Evolutionary conservation across 2,329 filamentous ascomycete species (phyloP).

Genomic region (Aspergillus udagawae): DNA sequence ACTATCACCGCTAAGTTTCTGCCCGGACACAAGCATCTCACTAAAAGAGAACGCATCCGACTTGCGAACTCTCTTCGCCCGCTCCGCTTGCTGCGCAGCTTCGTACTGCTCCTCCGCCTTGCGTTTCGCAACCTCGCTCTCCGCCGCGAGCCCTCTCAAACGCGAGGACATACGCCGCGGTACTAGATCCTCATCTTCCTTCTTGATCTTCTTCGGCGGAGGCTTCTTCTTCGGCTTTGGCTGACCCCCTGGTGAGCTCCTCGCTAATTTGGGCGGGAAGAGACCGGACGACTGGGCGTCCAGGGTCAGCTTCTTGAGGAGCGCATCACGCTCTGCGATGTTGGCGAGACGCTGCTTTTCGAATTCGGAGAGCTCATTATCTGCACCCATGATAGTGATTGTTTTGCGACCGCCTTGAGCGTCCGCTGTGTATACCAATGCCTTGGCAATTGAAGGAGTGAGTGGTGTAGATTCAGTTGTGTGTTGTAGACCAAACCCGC

Average conservation of each 20-base stretch:
- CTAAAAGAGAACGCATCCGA: constrained; percentile 66
- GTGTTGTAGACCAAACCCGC: not conserved
- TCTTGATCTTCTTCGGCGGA: constrained; percentile 58
- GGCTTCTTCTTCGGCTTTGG: constrained; percentile 47
- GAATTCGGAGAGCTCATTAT: constrained; percentile 69
- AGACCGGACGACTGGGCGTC: constrained; percentile 66
- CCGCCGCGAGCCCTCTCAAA: constrained; percentile 59
- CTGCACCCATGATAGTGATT: constrained; percentile 28
- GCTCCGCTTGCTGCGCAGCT: constrained; percentile 53
- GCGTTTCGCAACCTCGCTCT: constrained; percentile 64
- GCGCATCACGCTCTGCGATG: constrained; percentile 78
- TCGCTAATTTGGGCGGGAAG: constrained; percentile 52
- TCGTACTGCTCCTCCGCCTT: constrained; percentile 64
- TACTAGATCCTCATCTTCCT: constrained; percentile 51
- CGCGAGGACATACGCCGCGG: constrained; percentile 61
- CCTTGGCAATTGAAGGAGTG: not conserved
- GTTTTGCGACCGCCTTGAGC: constrained; percentile 1
- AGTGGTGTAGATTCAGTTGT: not conserved
- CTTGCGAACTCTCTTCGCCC: constrained; percentile 61
- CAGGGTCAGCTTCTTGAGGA: constrained; percentile 71
- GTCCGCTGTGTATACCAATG: constrained; percentile 5
- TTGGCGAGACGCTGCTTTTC: constrained; percentile 81
- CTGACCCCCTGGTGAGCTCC: constrained; percentile 44
- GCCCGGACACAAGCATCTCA: constrained; percentile 75
- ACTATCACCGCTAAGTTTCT: constrained; percentile 64